Base-by-base conservation (phyloP, 345 rosid genomes). In the Acer saccharum region DNA sequence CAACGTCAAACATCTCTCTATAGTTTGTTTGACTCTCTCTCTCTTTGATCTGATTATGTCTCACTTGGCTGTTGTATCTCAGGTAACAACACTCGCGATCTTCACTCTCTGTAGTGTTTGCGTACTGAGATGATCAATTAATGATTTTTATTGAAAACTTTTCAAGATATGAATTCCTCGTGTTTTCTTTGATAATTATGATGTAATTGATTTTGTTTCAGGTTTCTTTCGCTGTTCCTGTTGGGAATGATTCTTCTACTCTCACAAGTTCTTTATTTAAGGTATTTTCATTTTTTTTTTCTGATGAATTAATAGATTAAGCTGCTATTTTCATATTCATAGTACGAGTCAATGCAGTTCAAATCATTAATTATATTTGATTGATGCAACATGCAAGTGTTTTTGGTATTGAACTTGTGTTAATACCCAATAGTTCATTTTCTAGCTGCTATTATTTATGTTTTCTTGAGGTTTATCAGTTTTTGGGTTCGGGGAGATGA, bases 221-320 rank as follows among this genome's bases (percentile, higher is more conserved):
- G 91, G 84, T 88, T 72, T 72, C 89, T 21, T 64, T 80, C 21
- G 85, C 85, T 63, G 85, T 70, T 75, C 86, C 89, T 29, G 70
- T 83, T 55, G 83, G 89, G 46, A 60, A 78, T 58, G 93, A 88
- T 69, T 58, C 85, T 1, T 52, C 85, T 2, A 29, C 84, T 69
- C 66, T 73, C 0, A 82, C 81, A 76, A 85, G 81, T 85, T 86
- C 90, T 44, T 76, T 79, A 39, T 75, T 84, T 60, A 89, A 84
- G 91, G 95, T 91, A 75, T 35, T 35, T 35, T 35, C 6, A 4
- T 35, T 35, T 35, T 35, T 35, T 3, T 35, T 35, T 35, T 35
- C 39, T 35, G 39, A 35, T 35, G 39, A 35, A 35, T 35, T 35
- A 35, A 35, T 5, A 35, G 39, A 35, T 35, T 35, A 35, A 35